These are phyloP conservation scores for Fusarium tjaetaba DNA, from an alignment of 2,329 filamentous ascomycete genomes.

Conservation along the genomic window DNA sequence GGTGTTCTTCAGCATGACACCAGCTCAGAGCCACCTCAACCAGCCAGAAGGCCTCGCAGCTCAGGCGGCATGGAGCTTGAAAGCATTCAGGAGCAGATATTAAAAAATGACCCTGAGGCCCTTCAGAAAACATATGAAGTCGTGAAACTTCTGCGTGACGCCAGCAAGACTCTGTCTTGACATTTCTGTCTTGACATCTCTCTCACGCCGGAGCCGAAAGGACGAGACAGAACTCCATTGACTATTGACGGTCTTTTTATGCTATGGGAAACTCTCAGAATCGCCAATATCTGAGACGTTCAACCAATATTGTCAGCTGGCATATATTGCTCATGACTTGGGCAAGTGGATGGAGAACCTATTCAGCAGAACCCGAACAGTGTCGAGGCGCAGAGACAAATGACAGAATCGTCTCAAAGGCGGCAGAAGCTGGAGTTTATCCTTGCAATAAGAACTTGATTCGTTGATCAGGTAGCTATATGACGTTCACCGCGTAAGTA, in stretches of 20 bases:
- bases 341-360: no score
- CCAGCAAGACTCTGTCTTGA: neutral
- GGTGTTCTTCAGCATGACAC: neutral
- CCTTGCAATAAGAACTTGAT: neutral
- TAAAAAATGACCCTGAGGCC: rapidly evolving
- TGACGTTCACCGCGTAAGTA: neutral
- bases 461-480: neutral
- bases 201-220: no score
- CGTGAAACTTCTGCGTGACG: neutral
- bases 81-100: neutral
- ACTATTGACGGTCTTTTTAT: no score
- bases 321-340: no score
- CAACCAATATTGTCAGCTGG: no score
- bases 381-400: neutral
- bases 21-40: neutral
- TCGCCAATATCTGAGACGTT: no score
- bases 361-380: neutral
- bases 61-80: neutral
- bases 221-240: no score
- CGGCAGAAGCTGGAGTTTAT: rapidly evolving
- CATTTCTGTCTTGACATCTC: no score
- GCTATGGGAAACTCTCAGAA: no score
- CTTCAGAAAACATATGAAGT: neutral
- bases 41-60: neutral
- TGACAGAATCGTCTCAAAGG: neutral